Conservation (phyloP, 148 eudicot genomes). For the Fagopyrum esculentum region DNA sequence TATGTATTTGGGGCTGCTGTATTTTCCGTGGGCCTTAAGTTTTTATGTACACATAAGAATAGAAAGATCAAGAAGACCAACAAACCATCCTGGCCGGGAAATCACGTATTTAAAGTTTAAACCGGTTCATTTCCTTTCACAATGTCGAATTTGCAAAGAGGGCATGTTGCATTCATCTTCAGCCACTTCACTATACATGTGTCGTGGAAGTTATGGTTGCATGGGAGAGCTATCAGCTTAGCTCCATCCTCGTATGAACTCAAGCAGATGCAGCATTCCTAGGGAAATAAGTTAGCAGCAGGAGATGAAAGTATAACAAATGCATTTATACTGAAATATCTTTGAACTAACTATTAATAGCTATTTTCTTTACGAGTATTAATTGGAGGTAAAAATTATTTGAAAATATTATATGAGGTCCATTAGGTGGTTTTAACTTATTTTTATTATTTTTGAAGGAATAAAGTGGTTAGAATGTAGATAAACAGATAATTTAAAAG, state of each 20-base stretch:
- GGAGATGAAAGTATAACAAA: background rate
- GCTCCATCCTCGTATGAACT: constrained; percentile 69
- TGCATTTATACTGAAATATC: background rate
- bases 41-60: constrained; percentile 4
- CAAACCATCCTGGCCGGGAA: background rate
- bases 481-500: background rate
- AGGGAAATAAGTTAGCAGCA: background rate
- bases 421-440: too few species aligned
- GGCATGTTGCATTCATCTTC: constrained; percentile 95
- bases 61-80: background rate
- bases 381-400: too few species aligned
- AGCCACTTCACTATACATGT: constrained; percentile 93
- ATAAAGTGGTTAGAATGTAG: background rate
- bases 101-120: constrained; percentile 25
- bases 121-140: constrained; percentile 73
- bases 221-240: constrained; percentile 77
- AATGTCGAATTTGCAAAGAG: constrained; percentile 92
- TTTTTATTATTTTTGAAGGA: too few species aligned
- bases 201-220: constrained; percentile 83
- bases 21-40: background rate
- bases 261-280: constrained; percentile 97
- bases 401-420: too few species aligned
- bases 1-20: constrained; percentile 7
- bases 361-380: too few species aligned
- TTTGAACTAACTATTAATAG: background rate